Percentiles rank a stretch among this genome's conserved stretches.
phyloP scores from a whole-genome alignment of 257 asterid genomes.

The Datura wrightii region DNA sequence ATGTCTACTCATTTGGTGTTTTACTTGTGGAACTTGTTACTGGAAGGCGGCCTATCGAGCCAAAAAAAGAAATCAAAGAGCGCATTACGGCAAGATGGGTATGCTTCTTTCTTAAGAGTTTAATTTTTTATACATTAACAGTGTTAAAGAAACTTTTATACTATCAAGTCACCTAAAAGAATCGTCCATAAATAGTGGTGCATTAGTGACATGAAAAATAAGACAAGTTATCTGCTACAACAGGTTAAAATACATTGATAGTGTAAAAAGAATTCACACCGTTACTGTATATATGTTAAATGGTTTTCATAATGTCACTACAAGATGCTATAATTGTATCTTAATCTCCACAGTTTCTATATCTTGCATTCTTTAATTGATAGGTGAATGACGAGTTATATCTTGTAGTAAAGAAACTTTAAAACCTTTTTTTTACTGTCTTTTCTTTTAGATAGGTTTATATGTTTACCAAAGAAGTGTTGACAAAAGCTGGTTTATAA shows the following conservation, averaged over 20 bases:
- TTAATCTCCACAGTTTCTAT: not conserved
- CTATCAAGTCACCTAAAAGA: not conserved
- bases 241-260: not conserved
- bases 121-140: too few relatives aligned
- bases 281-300: too few relatives aligned
- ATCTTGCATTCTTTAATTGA: not conserved
- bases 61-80: conserved; percentile 74
- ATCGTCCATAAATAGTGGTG: not conserved
- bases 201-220: not conserved
- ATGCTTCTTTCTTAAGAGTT: conserved; percentile 33
- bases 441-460: not conserved
- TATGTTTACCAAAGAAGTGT: conserved; percentile 7
- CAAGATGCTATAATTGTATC: not conserved
- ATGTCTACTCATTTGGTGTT: conserved; percentile 91
- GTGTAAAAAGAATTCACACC: not conserved
- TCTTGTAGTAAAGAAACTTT: not conserved
- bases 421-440: not conserved
- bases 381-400: not conserved
- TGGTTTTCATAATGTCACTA: not conserved
- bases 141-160: too few relatives aligned
- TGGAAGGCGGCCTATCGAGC: conserved; percentile 89
- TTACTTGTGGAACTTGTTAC: conserved; percentile 85
- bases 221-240: not conserved
- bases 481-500: conserved; percentile 18
- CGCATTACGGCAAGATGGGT: conserved; percentile 95